Base-by-base conservation (phyloP, 495 filamentous ascomycete genomes). In the Aspergillus asperescens region DNA sequence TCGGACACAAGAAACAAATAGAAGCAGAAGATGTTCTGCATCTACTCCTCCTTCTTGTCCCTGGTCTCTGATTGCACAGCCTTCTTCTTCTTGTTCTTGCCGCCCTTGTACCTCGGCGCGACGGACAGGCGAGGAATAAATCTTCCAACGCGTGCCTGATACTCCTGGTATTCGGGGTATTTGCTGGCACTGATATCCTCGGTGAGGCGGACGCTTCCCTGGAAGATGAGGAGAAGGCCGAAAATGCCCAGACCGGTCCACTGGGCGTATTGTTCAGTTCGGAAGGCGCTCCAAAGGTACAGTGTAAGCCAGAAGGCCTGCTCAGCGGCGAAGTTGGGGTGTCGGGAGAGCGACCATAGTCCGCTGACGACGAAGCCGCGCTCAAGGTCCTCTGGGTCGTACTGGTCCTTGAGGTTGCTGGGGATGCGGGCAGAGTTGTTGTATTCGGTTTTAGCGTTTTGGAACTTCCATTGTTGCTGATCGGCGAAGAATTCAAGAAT, bases 251-350 rank as follows among this genome's bases (percentile, higher is more conserved):
- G 54, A 15, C 77, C 80, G 3, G 86, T 81, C 91, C 91, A 99
- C 67, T 86, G 90, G 65, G 81, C 82, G 41, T 82, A 77, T 7
- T 72, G 79, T 31, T 83, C 78, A 15, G 84, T 87, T 50, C 80
- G 76, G 64, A 76, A 89, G 69, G 85, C 89, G 54, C 77, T 79
- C 93, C 93, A 99, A 52, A 86, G 76, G 65, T 97, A 97, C 50
- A 96, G 63, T 22, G 79, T 63, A 29, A 95, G 68, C 94, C 94
- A 99, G 63, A 97, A 82, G 23, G 84, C 78, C 71, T 97, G 92
- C 68, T 99, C 94, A 32, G 88, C 87, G 23, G 85, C 81, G 62
- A 96, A 97, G 70, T 97, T 97, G 32, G 94, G 94, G 67, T 99
- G 94, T 7, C 94, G 82, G 51, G 82, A 87, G 63, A 80, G 88